Percentiles rank a stretch among this genome's conserved stretches.
Conservation (phyloP, 2,329 filamentous ascomycete genomes). For the Fusarium setosum region DNA sequence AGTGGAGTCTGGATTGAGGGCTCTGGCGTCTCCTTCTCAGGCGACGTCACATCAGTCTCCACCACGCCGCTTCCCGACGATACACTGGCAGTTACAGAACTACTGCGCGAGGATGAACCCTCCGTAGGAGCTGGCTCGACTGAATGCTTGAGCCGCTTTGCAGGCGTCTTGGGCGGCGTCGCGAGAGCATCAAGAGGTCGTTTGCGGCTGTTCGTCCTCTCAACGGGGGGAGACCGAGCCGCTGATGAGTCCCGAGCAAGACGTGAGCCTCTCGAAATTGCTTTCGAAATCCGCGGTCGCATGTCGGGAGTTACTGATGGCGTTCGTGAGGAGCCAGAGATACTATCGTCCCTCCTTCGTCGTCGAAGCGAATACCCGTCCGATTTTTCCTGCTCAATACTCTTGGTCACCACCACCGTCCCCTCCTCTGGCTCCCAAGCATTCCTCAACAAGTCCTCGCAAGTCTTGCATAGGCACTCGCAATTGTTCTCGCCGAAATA, state of each 20-base stretch:
- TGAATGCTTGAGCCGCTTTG: constrained; percentile 59
- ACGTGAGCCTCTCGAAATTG: constrained; percentile 47
- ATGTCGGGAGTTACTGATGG: constrained; percentile 68
- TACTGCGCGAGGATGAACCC: constrained; percentile 50
- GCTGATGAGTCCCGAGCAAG: constrained; percentile 49
- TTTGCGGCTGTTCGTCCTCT: constrained; percentile 49
- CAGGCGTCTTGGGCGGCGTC: constrained; percentile 66
- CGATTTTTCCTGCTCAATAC: constrained; percentile 62
- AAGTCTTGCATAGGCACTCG: constrained; percentile 92
- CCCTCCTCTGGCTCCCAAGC: constrained; percentile 78
- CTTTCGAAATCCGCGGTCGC: constrained; percentile 61
- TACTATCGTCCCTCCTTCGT: constrained; percentile 62
- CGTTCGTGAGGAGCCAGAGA: constrained; percentile 63
- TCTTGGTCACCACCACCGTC: constrained; percentile 58
- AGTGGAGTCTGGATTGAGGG: constrained; percentile 46
- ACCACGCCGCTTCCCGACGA: constrained; percentile 43
- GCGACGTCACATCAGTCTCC: constrained; percentile 61
- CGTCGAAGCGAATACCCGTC: constrained; percentile 69
- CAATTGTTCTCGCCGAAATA: constrained; percentile 97
- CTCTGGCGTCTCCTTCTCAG: constrained; percentile 60
- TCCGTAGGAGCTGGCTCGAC: constrained; percentile 42
- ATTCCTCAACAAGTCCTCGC: constrained; percentile 79
- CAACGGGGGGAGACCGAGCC: constrained; percentile 42
- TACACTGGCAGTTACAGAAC: constrained; percentile 48
- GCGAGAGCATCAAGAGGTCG: constrained; percentile 57